These are phyloP conservation scores for Karstenula rhodostoma DNA, from an alignment of 2,329 filamentous ascomycete genomes.

Conservation along the genomic window DNA sequence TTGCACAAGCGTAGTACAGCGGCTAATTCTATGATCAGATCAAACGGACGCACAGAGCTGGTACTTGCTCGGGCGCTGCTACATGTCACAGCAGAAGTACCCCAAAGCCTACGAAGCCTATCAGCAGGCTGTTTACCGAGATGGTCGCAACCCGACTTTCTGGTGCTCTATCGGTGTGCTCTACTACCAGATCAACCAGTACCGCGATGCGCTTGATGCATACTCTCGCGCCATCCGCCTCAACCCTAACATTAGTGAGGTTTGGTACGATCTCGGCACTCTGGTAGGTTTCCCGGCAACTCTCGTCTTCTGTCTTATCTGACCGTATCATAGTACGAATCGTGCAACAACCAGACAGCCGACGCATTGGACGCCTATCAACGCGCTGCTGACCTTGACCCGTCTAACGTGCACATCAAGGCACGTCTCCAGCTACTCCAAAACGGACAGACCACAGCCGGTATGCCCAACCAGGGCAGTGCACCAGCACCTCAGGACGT, in stretches of 20 bases:
- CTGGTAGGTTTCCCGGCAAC: slow-evolving; percentile 69
- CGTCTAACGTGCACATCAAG: slow-evolving; percentile 93
- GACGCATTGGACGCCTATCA: slow-evolving; percentile 97
- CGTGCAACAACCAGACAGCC: slow-evolving; percentile 97
- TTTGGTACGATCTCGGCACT: slow-evolving; percentile 98
- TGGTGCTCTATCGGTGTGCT: slow-evolving; percentile 99
- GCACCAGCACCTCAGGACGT: slow-evolving; percentile 95
- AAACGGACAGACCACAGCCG: slow-evolving; percentile 74
- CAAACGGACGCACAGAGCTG: slow-evolving; percentile 96
- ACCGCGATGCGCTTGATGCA: slow-evolving; percentile 94
- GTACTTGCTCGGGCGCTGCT: slow-evolving; percentile 96
- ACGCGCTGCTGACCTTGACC: slow-evolving; percentile 92
- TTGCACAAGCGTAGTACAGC: slow-evolving; percentile 19
- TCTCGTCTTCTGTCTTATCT: slow-evolving; percentile 17
- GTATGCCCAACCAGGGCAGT: slow-evolving; percentile 73
- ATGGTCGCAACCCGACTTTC: slow-evolving; percentile 97
- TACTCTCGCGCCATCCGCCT: slow-evolving; percentile 96
- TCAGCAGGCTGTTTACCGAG: slow-evolving; percentile 97
- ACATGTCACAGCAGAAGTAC: slow-evolving; percentile 99
- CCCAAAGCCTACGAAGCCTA: slow-evolving; percentile 98
- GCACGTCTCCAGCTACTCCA: slow-evolving; percentile 89
- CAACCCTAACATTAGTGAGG: slow-evolving; percentile 98
- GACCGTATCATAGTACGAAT: slow-evolving; percentile 76
- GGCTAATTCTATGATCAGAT: slow-evolving; percentile 62
- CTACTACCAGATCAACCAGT: slow-evolving; percentile 99